Percentiles rank a stretch among this genome's conserved stretches.
Conservation (phyloP, 2,329 filamentous ascomycete genomes). For the Exophiala lecanii-corni region DNA sequence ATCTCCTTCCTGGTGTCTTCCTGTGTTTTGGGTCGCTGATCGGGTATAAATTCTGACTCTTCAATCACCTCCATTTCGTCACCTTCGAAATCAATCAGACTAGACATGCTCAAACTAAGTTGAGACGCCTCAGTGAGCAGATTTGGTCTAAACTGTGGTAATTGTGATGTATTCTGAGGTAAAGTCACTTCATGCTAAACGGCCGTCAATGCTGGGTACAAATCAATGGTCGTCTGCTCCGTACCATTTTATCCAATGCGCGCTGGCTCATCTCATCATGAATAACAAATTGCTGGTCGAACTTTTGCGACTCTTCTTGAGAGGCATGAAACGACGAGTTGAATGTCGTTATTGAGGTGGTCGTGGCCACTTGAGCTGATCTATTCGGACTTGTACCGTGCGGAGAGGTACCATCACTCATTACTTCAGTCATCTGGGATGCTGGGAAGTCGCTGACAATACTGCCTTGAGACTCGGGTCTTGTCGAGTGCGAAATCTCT, state of each 20-base stretch:
- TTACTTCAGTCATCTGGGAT: conserved; percentile 18
- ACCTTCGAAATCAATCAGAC: conserved; percentile 25
- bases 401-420: conserved; percentile 17
- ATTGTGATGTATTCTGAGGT: conserved; percentile 20
- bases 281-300: conserved; percentile 26
- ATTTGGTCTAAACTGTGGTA: conserved; percentile 14
- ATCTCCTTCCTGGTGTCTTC: conserved; percentile 22
- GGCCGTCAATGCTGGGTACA: neutral
- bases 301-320: conserved; percentile 17
- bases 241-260: conserved; percentile 26
- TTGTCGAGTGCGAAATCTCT: conserved; percentile 14
- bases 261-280: conserved; percentile 27
- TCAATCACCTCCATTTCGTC: conserved; percentile 25
- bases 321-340: conserved; percentile 22
- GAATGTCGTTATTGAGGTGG: conserved; percentile 13
- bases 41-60: conserved; percentile 29
- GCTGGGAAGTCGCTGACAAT: conserved; percentile 2
- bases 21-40: conserved; percentile 28
- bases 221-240: neutral
- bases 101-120: conserved; percentile 26
- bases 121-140: conserved; percentile 21
- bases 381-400: conserved; percentile 1
- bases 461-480: conserved; percentile 9
- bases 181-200: conserved; percentile 20
- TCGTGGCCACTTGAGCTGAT: conserved; percentile 10